Evolutionary conservation across 805 yeast species (phyloP).

Genomic region (Yarrowia sp.): DNA sequence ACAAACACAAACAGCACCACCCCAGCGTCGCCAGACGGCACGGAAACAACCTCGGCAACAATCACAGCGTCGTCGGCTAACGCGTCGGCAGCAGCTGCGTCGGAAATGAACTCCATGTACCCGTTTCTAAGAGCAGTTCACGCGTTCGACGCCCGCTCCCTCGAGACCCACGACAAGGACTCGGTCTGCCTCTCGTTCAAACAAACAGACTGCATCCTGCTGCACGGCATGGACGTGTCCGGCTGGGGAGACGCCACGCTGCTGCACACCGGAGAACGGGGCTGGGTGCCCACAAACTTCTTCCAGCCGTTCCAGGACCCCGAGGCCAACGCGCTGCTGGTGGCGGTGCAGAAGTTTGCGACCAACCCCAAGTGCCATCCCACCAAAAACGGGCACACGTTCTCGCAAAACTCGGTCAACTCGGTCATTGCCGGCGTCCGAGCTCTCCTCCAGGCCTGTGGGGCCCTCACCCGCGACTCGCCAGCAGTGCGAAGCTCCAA

Average conservation of each 20-base stretch:
- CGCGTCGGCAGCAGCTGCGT: neutral
- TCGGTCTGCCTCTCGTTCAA: constrained; percentile 34
- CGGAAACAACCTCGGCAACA: neutral
- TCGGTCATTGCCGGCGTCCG: constrained; percentile 41
- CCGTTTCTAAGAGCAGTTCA: constrained; percentile 8
- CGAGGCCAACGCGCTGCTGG: constrained; percentile 39
- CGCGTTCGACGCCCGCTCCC: constrained; percentile 16
- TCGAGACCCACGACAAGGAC: constrained; percentile 18
- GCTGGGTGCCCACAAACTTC: constrained; percentile 45
- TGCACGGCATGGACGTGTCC: constrained; percentile 41
- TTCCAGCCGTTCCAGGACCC: constrained; percentile 40
- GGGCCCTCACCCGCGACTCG: constrained; percentile 39
- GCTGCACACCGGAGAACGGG: constrained; percentile 39
- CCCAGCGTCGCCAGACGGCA: neutral
- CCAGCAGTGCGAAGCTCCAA: constrained; percentile 35
- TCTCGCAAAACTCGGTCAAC: constrained; percentile 40
- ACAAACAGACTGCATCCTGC: constrained; percentile 39
- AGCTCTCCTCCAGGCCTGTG: constrained; percentile 37
- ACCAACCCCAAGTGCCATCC: constrained; percentile 35
- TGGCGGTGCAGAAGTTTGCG: constrained; percentile 39
- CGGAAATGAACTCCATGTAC: constrained; percentile 22
- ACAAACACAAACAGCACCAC: neutral
- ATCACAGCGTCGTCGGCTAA: neutral
- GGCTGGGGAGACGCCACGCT: constrained; percentile 47
- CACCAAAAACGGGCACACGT: constrained; percentile 32